These are phyloP conservation scores for Pythium aristosporum DNA, from an alignment of 352 stramenopile genomes.

Conservation along the genomic window DNA sequence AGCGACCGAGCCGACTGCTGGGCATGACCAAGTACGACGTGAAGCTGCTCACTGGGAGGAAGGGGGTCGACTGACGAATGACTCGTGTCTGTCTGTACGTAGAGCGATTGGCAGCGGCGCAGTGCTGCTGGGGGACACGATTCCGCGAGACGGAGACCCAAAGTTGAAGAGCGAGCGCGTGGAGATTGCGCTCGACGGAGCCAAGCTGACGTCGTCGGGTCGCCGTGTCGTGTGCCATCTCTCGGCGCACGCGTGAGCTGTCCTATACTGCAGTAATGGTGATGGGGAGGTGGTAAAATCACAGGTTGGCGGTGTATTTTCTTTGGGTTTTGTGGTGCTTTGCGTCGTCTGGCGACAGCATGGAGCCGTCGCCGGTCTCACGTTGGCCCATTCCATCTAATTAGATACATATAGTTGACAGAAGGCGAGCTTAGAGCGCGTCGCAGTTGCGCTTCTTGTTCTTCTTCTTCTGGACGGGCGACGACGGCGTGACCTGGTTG, in stretches of 20 bases:
- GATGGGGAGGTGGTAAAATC: no score
- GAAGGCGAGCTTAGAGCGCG: conserved; percentile 14
- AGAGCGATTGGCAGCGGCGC: neutral
- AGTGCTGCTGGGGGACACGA: neutral
- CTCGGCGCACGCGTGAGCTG: neutral
- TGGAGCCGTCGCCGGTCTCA: neutral
- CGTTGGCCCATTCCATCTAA: neutral
- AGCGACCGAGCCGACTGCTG: conserved; percentile 16
- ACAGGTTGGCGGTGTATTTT: neutral
- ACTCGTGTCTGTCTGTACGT: neutral
- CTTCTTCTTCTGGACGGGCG: neutral
- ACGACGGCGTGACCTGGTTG: conserved; percentile 16
- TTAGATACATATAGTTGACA: conserved; percentile 10
- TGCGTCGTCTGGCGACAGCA: neutral
- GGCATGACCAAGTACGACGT: conserved; percentile 7
- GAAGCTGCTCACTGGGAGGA: no score
- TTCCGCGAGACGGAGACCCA: neutral
- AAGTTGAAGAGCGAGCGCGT: neutral
- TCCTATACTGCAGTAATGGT: no score
- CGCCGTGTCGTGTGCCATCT: conserved; percentile 1
- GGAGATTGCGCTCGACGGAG: neutral
- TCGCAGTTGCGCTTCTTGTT: conserved; percentile 31
- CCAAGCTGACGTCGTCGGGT: neutral
- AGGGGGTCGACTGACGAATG: no score
- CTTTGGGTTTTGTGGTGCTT: neutral